A percentile compares a stretch with the other conserved stretches of the same genome.
phyloP scores from a whole-genome alignment of 306 rosid species.

The Dalbergia oliveri region DNA sequence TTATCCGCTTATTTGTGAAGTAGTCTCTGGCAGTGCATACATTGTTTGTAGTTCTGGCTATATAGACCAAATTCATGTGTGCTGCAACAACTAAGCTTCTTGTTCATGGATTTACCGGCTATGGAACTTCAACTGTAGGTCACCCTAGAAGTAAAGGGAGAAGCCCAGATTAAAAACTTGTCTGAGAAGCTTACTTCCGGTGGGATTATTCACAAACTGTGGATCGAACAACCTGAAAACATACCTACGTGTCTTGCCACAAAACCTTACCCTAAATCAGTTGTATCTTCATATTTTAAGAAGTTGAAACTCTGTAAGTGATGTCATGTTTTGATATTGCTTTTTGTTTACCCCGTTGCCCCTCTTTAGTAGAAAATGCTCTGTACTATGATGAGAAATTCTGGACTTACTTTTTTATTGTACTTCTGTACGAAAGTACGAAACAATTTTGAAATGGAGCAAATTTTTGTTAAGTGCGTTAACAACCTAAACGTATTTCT shows the following conservation, averaged over 20 bases:
- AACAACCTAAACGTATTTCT: slow-evolving; percentile 15
- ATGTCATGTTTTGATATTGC: slow-evolving; percentile 29
- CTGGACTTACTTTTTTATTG: background rate
- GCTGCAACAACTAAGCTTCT: slow-evolving; percentile 16
- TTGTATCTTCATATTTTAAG: slow-evolving; percentile 66
- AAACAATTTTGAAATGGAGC: background rate
- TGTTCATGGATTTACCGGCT: slow-evolving; percentile 17
- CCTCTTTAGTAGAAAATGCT: slow-evolving; percentile 7
- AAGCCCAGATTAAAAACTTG: slow-evolving; percentile 70
- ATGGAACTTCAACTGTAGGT: slow-evolving; percentile 55
- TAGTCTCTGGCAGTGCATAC: background rate
- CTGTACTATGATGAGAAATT: slow-evolving; percentile 7
- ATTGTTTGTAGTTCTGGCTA: background rate
- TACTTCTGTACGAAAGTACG: background rate
- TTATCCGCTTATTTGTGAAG: background rate
- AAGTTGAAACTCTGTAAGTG: slow-evolving; percentile 89
- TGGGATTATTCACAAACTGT: slow-evolving; percentile 73
- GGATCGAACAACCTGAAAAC: slow-evolving; percentile 91
- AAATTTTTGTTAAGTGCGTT: background rate
- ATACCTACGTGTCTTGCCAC: slow-evolving; percentile 88
- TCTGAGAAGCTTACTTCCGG: slow-evolving; percentile 73
- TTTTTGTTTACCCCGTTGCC: background rate
- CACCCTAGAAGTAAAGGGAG: slow-evolving; percentile 89
- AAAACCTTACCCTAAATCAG: slow-evolving; percentile 81
- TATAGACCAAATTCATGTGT: background rate